Percentiles rank a stretch among this genome's conserved stretches.
These are phyloP conservation scores for Scheffersomyces illinoinensis DNA, from an alignment of 1,139 yeast genomes.

Conservation along the genomic window DNA sequence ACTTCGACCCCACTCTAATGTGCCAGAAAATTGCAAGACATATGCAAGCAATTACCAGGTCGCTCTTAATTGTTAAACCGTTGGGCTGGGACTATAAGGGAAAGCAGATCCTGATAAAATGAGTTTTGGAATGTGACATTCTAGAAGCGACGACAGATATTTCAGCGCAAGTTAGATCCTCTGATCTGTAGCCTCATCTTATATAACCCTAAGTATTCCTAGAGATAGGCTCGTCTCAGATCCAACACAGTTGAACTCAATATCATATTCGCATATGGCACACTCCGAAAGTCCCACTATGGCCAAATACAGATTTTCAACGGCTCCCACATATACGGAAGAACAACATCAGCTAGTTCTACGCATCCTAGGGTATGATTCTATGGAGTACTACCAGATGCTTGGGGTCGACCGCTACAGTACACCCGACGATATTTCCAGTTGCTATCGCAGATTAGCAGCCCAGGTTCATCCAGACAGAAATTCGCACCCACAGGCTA, in stretches of 20 bases:
- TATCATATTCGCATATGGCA: not conserved
- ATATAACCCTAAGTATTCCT: not conserved
- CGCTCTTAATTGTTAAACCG: not conserved
- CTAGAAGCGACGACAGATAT: not conserved
- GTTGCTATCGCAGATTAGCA: not conserved
- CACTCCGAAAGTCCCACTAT: not conserved
- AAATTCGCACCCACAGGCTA: not conserved
- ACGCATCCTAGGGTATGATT: not conserved
- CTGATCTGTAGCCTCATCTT: not conserved
- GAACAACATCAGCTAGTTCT: not conserved
- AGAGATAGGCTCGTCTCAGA: not conserved
- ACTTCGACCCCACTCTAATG: not conserved
- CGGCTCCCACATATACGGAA: not conserved
- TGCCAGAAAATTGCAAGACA: not conserved
- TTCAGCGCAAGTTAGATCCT: not conserved
- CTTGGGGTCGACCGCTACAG: not conserved
- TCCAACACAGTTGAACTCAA: not conserved
- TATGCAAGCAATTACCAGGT: not conserved
- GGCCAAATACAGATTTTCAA: not conserved
- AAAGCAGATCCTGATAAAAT: not conserved
- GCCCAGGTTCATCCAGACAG: not conserved
- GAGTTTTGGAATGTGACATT: not conserved
- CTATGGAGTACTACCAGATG: not conserved
- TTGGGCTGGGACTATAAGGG: not conserved
- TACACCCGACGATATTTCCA: not conserved